A percentile compares a stretch with the other conserved stretches of the same genome.
phyloP scores from a whole-genome alignment of 2,329 filamentous ascomycete genomes.

The Fusarium lateritium region DNA sequence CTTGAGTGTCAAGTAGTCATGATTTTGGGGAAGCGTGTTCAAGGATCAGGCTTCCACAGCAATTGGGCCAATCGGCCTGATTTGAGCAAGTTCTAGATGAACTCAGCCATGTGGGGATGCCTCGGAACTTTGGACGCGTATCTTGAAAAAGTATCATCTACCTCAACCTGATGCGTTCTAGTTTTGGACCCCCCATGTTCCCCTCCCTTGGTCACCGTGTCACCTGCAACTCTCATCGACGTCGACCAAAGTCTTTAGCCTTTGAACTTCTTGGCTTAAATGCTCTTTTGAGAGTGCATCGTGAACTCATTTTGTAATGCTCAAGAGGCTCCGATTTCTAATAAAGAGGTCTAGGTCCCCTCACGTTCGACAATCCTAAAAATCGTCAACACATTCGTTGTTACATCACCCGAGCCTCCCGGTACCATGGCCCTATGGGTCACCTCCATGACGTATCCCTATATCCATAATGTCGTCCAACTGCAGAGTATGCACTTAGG shows the following conservation, averaged over 20 bases:
- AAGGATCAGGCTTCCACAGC: not conserved
- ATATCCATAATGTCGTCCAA: slow-evolving; percentile 37
- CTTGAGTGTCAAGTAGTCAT: slow-evolving; percentile 20
- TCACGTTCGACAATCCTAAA: slow-evolving; percentile 21
- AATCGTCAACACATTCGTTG: slow-evolving; percentile 33
- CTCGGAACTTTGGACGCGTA: slow-evolving; percentile 35
- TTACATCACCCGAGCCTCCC: slow-evolving; percentile 36
- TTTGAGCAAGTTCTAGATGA: slow-evolving; percentile 11
- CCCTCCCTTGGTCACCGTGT: slow-evolving; percentile 40
- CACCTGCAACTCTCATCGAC: slow-evolving; percentile 48
- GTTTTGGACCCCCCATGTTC: slow-evolving; percentile 25
- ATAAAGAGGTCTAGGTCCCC: slow-evolving; percentile 25
- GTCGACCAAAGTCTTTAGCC: slow-evolving; percentile 39
- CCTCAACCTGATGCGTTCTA: slow-evolving; percentile 24
- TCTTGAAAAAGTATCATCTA: slow-evolving; percentile 30
- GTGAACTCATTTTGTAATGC: not conserved
- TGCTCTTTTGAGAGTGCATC: slow-evolving; percentile 3
- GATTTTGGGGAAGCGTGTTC: slow-evolving; percentile 33
- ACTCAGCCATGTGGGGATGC: slow-evolving; percentile 36
- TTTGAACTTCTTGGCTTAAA: slow-evolving; percentile 19
- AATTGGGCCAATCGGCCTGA: slow-evolving; percentile 22
- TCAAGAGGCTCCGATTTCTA: not conserved
- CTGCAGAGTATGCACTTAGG: slow-evolving; percentile 43
- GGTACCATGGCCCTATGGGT: slow-evolving; percentile 24
- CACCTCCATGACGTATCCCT: slow-evolving; percentile 37